These are phyloP conservation scores for Fusarium coffeatum DNA, from an alignment of 2,329 filamentous ascomycete species.

Conservation along the genomic window DNA sequence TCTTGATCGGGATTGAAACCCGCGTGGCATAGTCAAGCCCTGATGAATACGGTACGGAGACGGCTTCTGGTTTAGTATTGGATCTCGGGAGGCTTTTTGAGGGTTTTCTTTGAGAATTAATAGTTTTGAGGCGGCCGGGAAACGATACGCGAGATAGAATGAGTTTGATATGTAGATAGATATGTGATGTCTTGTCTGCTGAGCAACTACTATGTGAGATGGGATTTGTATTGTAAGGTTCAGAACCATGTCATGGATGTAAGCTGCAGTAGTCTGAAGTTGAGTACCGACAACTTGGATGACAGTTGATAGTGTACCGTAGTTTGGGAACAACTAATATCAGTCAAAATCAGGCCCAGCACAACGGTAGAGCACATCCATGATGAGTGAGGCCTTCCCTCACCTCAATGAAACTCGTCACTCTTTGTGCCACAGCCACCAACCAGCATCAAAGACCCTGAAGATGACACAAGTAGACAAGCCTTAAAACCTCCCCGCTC, in stretches of 20 bases:
- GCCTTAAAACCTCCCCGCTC: slow-evolving; percentile 28
- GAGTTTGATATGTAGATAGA: slow-evolving; percentile 11
- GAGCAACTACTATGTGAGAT: background rate
- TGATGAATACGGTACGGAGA: slow-evolving; percentile 9
- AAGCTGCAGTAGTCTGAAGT: background rate
- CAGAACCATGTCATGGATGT: background rate
- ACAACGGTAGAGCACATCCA: slow-evolving; percentile 4
- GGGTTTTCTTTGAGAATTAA: background rate
- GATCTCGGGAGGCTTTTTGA: slow-evolving; percentile 18
- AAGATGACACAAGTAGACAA: slow-evolving; percentile 41
- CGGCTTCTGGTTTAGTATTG: slow-evolving; percentile 26
- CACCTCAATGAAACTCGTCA: background rate
- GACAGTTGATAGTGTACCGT: background rate
- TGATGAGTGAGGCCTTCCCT: slow-evolving; percentile 12
- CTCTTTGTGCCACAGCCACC: slow-evolving; percentile 12
- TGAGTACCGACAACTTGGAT: slow-evolving; percentile 17
- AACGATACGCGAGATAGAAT: slow-evolving; percentile 11
- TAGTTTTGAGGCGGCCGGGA: slow-evolving; percentile 1
- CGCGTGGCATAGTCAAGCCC: slow-evolving; percentile 33
- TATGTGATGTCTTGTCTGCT: slow-evolving; percentile 12
- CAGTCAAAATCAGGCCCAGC: slow-evolving; percentile 7
- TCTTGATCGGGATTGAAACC: slow-evolving; percentile 24
- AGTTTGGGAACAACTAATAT: background rate
- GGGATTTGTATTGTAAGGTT: background rate
- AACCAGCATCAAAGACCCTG: slow-evolving; percentile 21